A percentile compares a stretch with the other conserved stretches of the same genome.
Conservation (phyloP, 2,329 filamentous ascomycete species). For the Didymella lethalis region DNA sequence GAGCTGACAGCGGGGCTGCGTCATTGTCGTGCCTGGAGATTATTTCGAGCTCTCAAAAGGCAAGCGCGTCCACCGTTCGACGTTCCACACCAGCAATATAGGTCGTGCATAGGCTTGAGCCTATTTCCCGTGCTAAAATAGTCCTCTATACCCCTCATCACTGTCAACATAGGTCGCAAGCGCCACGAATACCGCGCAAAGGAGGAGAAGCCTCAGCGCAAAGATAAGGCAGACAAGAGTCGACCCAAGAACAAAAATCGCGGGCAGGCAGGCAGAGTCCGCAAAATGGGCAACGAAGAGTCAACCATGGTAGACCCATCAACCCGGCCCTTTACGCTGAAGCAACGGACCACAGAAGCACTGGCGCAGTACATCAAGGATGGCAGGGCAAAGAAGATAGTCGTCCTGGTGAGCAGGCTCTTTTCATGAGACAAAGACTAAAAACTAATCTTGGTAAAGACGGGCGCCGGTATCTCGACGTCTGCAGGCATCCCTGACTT, state of each 20-base stretch:
- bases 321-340: conserved; percentile 70
- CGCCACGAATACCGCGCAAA: conserved; percentile 54
- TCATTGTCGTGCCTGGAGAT: conserved; percentile 6
- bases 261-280: conserved; percentile 33
- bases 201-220: conserved; percentile 46
- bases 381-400: conserved; percentile 72
- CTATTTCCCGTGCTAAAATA: neutral
- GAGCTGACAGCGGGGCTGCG: conserved; percentile 18
- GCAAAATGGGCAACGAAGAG: conserved; percentile 86
- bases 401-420: conserved; percentile 70
- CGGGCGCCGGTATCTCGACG: conserved; percentile 87
- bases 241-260: conserved; percentile 28
- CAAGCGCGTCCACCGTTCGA: conserved; percentile 3
- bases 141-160: neutral
- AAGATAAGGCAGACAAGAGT: conserved; percentile 32
- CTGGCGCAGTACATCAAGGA: conserved; percentile 82
- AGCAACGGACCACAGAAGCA: conserved; percentile 72
- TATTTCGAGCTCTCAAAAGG: conserved; percentile 6
- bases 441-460: conserved; percentile 51
- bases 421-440: neutral
- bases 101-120: neutral
- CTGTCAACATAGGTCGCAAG: conserved; percentile 60
- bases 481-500: conserved; percentile 86
- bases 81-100: conserved; percentile 5
- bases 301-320: conserved; percentile 74